Conservation (phyloP, 129 eudicot genomes). For the Ambrosia artemisiifolia region DNA sequence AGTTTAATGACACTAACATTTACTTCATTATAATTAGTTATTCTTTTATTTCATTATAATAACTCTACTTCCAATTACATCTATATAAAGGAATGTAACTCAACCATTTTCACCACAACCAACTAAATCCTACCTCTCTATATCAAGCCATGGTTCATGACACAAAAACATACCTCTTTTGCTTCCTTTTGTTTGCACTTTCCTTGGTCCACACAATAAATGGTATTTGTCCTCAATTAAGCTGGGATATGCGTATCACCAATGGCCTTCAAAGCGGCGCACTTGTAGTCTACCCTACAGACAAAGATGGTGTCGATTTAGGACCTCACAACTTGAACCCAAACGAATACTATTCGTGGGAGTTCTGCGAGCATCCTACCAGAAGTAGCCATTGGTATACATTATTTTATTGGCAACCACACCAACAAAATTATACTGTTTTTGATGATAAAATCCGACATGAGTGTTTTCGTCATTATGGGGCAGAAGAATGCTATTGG, state of each 20-base stretch:
- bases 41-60: not conserved
- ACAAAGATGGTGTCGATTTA: not conserved
- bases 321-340: constrained; percentile 6
- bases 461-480: not conserved
- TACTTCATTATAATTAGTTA: not conserved
- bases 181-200: not conserved
- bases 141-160: constrained; percentile 10
- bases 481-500: constrained; percentile 18
- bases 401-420: not conserved
- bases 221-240: constrained; percentile 3
- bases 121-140: not conserved
- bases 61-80: not conserved
- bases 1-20: not conserved
- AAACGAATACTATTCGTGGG: not conserved
- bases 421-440: not conserved
- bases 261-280: not conserved
- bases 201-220: constrained; percentile 7
- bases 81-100: constrained; percentile 5
- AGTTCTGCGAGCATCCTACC: constrained; percentile 7
- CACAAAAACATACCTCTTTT: not conserved
- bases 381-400: constrained; percentile 5
- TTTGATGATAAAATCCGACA: not conserved
- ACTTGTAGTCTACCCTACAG: not conserved
- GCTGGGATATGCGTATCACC: constrained; percentile 6
- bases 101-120: constrained; percentile 3